Evolutionary conservation across 495 filamentous ascomycete species (phyloP), one percentile per base, ranked within the genome.

Genomic region (Talaromyces ruber): DNA sequence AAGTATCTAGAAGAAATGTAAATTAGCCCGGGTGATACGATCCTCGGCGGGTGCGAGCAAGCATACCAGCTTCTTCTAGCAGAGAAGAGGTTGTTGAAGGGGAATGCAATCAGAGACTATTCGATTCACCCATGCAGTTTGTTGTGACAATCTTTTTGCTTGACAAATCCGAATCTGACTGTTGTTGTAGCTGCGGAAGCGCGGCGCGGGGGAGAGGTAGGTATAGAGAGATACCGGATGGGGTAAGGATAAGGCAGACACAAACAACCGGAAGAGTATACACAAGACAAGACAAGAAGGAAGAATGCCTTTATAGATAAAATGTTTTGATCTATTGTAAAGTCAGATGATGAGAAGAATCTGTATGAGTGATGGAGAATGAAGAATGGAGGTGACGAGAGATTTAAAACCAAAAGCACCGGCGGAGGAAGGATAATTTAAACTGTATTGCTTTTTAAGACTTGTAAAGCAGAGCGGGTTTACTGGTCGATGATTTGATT

Each of bases 401-500:
- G 26, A 28, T 54, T 54, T 54, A 54, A 54, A 28, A 54, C 12
- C 22, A 54, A 54, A 54, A 26, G 26, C 51, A 54, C 51, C 22
- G 22, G 51, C 26, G 26, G 51, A 54, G 16, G 26, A 24, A 54
- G 51, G 51, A 28, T 25, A 22, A 28, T 54, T 53, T 26, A 54
- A 54, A 52, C 18, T 22, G 47, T 39, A n/a, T 39, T 39, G 34
- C 12, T 39, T 39, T 39, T 39, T n/a, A 16, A 54, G 22, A 26
- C 11, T 25, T 26, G 21, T 25, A 54, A 54, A 54, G 22, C n/a
- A 54, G 51, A 54, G 51, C 11, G 26, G 26, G 22, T 28, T 54
- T 28, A 54, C 22, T 54, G 51, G 51, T 25, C 22, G 51, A 54
- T 54, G 51, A 54, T 54, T 54, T 54, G 51, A 54, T 54, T 54